Percentiles rank a stretch among this genome's conserved stretches.
These are phyloP conservation scores for Botrytis paeoniae DNA, from an alignment of 2,329 filamentous ascomycete genomes.

Conservation along the genomic window DNA sequence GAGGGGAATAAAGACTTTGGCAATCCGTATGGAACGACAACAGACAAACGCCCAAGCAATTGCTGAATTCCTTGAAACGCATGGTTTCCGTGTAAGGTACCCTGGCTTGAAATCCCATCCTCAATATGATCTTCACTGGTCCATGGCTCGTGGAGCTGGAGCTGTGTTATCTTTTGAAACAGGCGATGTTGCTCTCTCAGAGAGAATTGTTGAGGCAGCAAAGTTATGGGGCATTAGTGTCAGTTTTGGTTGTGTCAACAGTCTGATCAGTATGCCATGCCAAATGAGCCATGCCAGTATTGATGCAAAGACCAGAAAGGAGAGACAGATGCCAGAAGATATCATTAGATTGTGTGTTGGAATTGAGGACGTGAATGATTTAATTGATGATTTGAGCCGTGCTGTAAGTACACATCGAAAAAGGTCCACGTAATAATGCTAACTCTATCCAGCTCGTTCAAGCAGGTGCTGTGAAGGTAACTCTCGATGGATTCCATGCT, in stretches of 20 bases:
- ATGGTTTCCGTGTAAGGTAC: conserved; percentile 93
- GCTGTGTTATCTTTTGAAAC: conserved; percentile 97
- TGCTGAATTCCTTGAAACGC: conserved; percentile 84
- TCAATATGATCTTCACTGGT: conserved; percentile 94
- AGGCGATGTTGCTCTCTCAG: conserved; percentile 75
- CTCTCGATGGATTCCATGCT: conserved; percentile 77
- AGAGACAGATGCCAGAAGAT: conserved; percentile 92
- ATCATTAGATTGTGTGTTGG: conserved; percentile 94
- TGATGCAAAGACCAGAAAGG: conserved; percentile 85
- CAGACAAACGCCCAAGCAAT: conserved; percentile 89
- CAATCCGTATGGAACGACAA: conserved; percentile 98
- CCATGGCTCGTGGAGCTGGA: conserved; percentile 89
- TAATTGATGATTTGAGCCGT: conserved; percentile 88
- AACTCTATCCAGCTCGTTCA: conserved; percentile 67
- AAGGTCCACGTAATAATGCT: conserved; percentile 22
- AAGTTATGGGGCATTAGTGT: conserved; percentile 93
- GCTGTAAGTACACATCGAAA: conserved; percentile 62
- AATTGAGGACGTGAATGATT: conserved; percentile 87
- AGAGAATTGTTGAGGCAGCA: conserved; percentile 91
- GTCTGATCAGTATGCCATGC: conserved; percentile 98
- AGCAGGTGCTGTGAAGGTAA: conserved; percentile 87
- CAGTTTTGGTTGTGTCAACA: conserved; percentile 97
- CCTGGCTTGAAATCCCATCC: conserved; percentile 92
- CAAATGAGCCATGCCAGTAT: conserved; percentile 99
- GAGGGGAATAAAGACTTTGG: conserved; percentile 92